These are phyloP conservation scores for Bolboschoenoplectus hybrid DNA, from an alignment of 202 grass and related monocot genomes.

Conservation along the genomic window DNA sequence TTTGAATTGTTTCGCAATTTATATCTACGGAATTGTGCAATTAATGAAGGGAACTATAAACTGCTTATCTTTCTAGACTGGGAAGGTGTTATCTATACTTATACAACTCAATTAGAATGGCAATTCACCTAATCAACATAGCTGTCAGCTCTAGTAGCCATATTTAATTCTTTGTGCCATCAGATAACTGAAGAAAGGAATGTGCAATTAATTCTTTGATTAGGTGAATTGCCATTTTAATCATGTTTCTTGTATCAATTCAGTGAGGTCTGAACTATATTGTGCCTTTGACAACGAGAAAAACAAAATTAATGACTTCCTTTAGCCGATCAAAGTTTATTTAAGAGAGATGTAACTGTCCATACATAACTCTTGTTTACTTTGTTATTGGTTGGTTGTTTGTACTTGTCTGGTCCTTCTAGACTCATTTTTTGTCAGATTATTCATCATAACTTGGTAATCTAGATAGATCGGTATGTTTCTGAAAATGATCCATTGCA, in stretches of 20 bases:
- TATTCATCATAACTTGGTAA: background rate
- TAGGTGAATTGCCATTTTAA: background rate
- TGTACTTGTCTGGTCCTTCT: background rate
- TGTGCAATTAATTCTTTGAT: background rate
- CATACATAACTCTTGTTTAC: background rate
- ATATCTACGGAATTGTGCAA: background rate
- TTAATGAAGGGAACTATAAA: background rate
- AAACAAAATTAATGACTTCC: background rate
- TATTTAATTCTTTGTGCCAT: background rate
- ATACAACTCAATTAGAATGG: constrained; percentile 1
- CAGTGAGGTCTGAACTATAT: background rate
- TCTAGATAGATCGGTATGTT: background rate
- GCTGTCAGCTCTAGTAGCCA: background rate
- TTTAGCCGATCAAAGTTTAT: background rate
- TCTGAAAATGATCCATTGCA: background rate
- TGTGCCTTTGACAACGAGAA: background rate
- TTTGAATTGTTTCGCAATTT: background rate
- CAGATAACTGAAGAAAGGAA: background rate
- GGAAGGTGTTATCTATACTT: background rate
- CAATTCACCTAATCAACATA: constrained; percentile 9
- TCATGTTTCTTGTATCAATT: background rate
- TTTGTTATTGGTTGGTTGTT: background rate
- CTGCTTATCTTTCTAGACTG: background rate
- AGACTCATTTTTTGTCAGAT: background rate
- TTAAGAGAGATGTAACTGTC: background rate